Percentiles rank a stretch among this genome's conserved stretches.
phyloP scores from a whole-genome alignment of 2,329 filamentous ascomycete genomes.

The Aciculosporium take region DNA sequence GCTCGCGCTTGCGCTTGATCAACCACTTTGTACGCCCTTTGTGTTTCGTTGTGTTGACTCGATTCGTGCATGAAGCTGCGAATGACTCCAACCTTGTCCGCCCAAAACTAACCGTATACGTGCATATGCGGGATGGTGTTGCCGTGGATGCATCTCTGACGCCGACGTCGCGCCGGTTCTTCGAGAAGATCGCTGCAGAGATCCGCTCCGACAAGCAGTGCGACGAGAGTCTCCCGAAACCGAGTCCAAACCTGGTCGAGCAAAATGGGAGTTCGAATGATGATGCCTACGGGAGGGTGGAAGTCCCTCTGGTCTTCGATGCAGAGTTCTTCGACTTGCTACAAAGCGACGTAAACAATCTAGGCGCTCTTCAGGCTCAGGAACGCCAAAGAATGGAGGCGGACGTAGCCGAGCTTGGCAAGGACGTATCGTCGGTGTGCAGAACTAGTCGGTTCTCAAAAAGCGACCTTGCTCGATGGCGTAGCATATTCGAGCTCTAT shows the following conservation, averaged over 20 bases:
- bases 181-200: conserved; percentile 44
- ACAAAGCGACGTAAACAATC: conserved; percentile 52
- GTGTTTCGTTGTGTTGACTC: neutral
- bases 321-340: conserved; percentile 67
- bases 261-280: neutral
- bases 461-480: conserved; percentile 61
- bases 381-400: conserved; percentile 50
- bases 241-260: neutral
- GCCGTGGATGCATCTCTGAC: conserved; percentile 56
- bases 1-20: neutral
- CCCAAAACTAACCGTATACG: conserved; percentile 56
- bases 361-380: conserved; percentile 52
- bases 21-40: neutral
- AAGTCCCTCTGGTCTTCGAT: conserved; percentile 65
- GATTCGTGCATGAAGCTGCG: conserved; percentile 14
- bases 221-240: neutral
- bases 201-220: conserved; percentile 13
- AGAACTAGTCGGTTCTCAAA: conserved; percentile 47
- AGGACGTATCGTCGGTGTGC: conserved; percentile 48
- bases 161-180: conserved; percentile 46
- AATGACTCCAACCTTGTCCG: conserved; percentile 35
- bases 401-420: conserved; percentile 50
- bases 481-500: conserved; percentile 70
- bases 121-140: conserved; percentile 51
- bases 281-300: conserved; percentile 30